phyloP scores from a whole-genome alignment of 352 stramenopile species.

The Elongisporangium undulatum region DNA sequence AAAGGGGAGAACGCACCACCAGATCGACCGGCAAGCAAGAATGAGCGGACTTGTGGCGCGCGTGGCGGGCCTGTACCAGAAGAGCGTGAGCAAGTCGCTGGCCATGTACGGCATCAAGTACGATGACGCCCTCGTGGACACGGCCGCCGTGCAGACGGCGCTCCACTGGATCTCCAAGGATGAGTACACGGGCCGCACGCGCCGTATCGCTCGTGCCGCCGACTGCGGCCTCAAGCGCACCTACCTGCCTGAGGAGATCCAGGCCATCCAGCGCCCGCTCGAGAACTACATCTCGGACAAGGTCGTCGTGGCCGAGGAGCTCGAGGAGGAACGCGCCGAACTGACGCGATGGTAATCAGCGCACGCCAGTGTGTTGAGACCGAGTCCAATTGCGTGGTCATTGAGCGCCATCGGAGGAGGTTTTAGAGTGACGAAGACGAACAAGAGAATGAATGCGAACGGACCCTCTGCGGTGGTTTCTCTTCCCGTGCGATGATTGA shows the following conservation, averaged over 20 bases:
- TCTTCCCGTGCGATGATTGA: slow-evolving; percentile 4
- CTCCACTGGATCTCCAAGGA: slow-evolving; percentile 78
- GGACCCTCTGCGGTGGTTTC: slow-evolving; percentile 5
- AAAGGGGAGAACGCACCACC: slow-evolving; percentile 3
- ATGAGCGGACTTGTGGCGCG: slow-evolving; percentile 53
- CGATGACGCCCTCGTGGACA: slow-evolving; percentile 83
- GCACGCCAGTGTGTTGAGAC: neutral
- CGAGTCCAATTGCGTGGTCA: neutral
- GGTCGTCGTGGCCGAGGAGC: slow-evolving; percentile 41
- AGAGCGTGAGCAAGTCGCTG: slow-evolving; percentile 76
- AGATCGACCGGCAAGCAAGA: slow-evolving; percentile 5
- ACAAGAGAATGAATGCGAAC: slow-evolving; percentile 10
- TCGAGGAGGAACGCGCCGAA: slow-evolving; percentile 67
- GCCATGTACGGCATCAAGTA: slow-evolving; percentile 85
- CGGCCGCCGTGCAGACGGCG: slow-evolving; percentile 70
- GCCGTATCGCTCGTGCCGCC: slow-evolving; percentile 73
- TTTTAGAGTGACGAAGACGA: slow-evolving; percentile 12
- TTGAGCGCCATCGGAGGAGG: slow-evolving; percentile 2
- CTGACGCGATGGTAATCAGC: slow-evolving; percentile 78
- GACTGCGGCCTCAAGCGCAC: slow-evolving; percentile 84
- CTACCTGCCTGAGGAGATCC: slow-evolving; percentile 85
- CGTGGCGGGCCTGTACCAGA: slow-evolving; percentile 75
- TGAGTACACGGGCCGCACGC: slow-evolving; percentile 68
- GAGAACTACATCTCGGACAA: slow-evolving; percentile 71
- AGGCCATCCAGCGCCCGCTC: slow-evolving; percentile 80